Evolutionary conservation across 2,329 filamentous ascomycete genomes (phyloP), one percentile per base, ranked within the genome.

Genomic region (Fusarium beomiforme): DNA sequence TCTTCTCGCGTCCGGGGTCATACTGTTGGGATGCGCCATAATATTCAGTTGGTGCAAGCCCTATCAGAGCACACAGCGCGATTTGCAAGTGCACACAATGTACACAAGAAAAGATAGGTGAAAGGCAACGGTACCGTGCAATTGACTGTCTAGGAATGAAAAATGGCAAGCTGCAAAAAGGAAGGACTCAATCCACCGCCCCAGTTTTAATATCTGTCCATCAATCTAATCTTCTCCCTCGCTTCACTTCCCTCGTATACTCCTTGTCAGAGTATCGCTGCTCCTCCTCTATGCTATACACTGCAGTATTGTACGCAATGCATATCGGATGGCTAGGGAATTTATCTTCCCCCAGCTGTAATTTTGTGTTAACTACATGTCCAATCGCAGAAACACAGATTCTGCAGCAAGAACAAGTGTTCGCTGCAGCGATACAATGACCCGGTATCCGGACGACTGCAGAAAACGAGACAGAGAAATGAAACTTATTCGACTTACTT

Each of bases 321-420:
- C 21, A 29, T 33, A n/a, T 26, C 44, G 34, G 33, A n/a, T 33
- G 19, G 39, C 37, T 61, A 14, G 24, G 23, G 6, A 54, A 44
- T 60, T 60, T 65, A 71, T 9, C 46, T 59, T 46, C 70, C 70
- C 17, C 33, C 21, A 8, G 17, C 70, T 73, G 39, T 58, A 13
- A 33, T 16, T 16, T 54, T 33, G 24, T 58, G 55, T 73, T 60
- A 73, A 59, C 31, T 6, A 57, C 12, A 31, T 33, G 21, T 23
- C 39, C 54, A 66, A 56, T 58, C 43, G 50, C 64, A 49, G 47
- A 43, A 43, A 46, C 42, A 47, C 43, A 33, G 41, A 58, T 62
- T 43, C 58, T 65, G 57, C 50, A 55, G 24, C 26, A 37, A 39
- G 64, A 51, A 57, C 55, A 41, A 50, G 53, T 39, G 41, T 54